These are phyloP conservation scores for Crithidia expoeki DNA, from an alignment of 208 protist genomes.

Conservation along the genomic window DNA sequence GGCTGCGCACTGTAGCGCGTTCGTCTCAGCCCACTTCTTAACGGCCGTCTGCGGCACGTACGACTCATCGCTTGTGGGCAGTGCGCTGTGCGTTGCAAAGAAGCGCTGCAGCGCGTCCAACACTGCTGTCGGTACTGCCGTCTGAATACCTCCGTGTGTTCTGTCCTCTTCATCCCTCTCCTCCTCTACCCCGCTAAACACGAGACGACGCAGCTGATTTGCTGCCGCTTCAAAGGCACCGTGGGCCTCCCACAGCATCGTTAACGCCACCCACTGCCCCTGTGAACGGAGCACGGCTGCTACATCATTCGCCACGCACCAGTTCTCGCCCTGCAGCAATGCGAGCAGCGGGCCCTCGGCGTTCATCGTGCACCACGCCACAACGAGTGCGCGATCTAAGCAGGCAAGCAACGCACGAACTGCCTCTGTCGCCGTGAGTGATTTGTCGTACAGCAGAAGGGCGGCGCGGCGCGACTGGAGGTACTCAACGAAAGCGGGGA, in stretches of 20 bases:
- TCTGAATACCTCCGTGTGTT: no score
- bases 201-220: slow-evolving; percentile 25
- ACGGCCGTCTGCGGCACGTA: slow-evolving; percentile 21
- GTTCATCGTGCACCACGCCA: slow-evolving; percentile 38
- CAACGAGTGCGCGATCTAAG: slow-evolving; percentile 57
- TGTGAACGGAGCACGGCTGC: slow-evolving; percentile 41
- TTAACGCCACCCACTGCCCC: slow-evolving; percentile 60
- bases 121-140: background rate
- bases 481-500: slow-evolving; percentile 31
- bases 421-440: slow-evolving; percentile 1
- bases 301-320: slow-evolving; percentile 37
- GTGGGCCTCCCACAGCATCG: slow-evolving; percentile 35
- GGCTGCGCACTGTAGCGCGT: background rate
- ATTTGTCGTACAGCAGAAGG: slow-evolving; percentile 7
- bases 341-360: slow-evolving; percentile 54
- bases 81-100: background rate
- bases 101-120: slow-evolving; percentile 7
- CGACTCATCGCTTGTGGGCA: background rate
- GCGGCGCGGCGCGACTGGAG: slow-evolving; percentile 23
- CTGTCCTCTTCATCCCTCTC: no score
- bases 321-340: slow-evolving; percentile 46
- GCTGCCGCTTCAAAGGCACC: slow-evolving; percentile 30
- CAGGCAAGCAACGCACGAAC: slow-evolving; percentile 24
- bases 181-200: background rate
- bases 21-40: background rate